Evolutionary conservation across 2,329 filamentous ascomycete species (phyloP).

Genomic region (Fusarium burgessii): DNA sequence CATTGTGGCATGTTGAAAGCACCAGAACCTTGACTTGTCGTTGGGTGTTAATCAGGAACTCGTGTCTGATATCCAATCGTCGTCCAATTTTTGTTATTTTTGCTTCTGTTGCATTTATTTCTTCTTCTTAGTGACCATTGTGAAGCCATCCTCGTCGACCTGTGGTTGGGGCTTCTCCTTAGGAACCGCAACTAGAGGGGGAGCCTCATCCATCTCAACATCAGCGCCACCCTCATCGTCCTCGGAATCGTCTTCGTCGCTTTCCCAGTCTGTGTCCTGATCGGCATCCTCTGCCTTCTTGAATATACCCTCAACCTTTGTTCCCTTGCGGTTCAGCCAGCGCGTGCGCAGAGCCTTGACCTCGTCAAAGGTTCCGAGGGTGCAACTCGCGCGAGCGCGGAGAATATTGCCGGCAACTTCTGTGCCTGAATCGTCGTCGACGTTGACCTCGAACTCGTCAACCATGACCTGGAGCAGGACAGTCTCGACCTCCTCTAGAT

Average conservation of each 20-base stretch:
- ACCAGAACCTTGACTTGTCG: constrained; percentile 40
- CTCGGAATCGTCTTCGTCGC: constrained; percentile 68
- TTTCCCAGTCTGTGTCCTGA: constrained; percentile 72
- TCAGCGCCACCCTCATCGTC: constrained; percentile 68
- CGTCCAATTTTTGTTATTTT: constrained; percentile 10
- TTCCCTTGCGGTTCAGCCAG: constrained; percentile 72
- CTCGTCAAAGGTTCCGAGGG: constrained; percentile 73
- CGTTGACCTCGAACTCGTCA: constrained; percentile 93
- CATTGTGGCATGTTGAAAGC: constrained; percentile 32
- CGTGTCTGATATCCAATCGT: constrained; percentile 25
- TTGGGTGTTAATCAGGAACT: constrained; percentile 47
- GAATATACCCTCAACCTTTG: constrained; percentile 65
- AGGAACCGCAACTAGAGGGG: constrained; percentile 65
- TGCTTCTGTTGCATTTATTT: constrained; percentile 50
- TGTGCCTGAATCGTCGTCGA: constrained; percentile 88
- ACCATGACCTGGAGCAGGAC: constrained; percentile 90
- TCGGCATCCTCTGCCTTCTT: constrained; percentile 67
- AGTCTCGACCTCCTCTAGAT: constrained; percentile 83
- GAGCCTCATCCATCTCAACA: constrained; percentile 77
- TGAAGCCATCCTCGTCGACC: constrained; percentile 86
- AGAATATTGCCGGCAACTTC: constrained; percentile 81
- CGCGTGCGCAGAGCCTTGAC: constrained; percentile 72
- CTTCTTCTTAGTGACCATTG: constrained; percentile 76
- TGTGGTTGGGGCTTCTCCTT: constrained; percentile 76
- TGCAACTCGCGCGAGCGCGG: constrained; percentile 72